These are phyloP conservation scores for Talaromyces piceae DNA, from an alignment of 2,329 filamentous ascomycete species.

Conservation along the genomic window DNA sequence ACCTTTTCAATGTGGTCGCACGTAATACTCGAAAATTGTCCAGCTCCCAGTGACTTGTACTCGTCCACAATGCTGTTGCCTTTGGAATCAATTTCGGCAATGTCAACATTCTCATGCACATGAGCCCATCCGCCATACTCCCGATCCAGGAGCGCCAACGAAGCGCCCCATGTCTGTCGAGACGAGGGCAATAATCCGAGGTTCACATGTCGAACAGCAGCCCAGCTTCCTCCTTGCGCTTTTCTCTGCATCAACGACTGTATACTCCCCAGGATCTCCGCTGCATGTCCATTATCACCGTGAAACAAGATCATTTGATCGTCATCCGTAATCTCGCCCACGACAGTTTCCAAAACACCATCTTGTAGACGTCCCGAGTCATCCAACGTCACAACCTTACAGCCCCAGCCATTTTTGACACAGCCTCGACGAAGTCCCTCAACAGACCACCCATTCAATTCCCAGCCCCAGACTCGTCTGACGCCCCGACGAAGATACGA, in stretches of 20 bases:
- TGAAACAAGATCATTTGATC: slow-evolving; percentile 60
- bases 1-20: slow-evolving; percentile 44
- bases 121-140: slow-evolving; percentile 49
- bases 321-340: slow-evolving; percentile 28
- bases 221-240: slow-evolving; percentile 23
- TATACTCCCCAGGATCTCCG: slow-evolving; percentile 29
- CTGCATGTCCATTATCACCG: slow-evolving; percentile 58
- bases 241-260: slow-evolving; percentile 19
- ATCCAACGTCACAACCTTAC: slow-evolving; percentile 44
- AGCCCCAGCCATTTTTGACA: slow-evolving; percentile 57
- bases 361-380: slow-evolving; percentile 31
- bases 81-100: slow-evolving; percentile 35
- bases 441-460: slow-evolving; percentile 81
- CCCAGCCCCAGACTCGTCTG: slow-evolving; percentile 69
- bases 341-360: slow-evolving; percentile 14
- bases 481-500: slow-evolving; percentile 68
- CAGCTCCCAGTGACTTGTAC: slow-evolving; percentile 26
- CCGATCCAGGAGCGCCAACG: slow-evolving; percentile 41
- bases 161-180: slow-evolving; percentile 41
- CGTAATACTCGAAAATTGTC: slow-evolving; percentile 6
- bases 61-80: slow-evolving; percentile 32
- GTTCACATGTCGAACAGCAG: slow-evolving; percentile 49
- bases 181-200: slow-evolving; percentile 52
- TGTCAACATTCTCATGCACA: slow-evolving; percentile 53
- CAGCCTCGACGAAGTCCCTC: slow-evolving; percentile 76